Base-by-base conservation (phyloP, 2,329 filamentous ascomycete genomes). In the Ophiocordyceps sinensis region DNA sequence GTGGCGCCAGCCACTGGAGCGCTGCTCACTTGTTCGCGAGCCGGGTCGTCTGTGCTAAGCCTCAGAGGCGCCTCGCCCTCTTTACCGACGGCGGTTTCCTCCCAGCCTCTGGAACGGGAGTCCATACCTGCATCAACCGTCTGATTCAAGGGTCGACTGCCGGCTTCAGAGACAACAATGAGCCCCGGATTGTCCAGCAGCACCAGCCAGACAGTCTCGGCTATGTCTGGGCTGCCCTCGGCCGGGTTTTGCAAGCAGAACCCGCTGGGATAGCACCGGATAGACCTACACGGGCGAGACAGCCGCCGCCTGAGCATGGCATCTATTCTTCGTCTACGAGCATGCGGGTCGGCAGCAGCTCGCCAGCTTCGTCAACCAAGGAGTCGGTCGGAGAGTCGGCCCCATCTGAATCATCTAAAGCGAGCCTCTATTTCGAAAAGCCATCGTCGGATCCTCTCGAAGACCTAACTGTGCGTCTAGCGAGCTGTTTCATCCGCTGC, bases 181-280 rank as follows among this genome's bases (percentile, higher is more conserved):
- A 31, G 30, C n/a, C 30, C 30, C 8, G 12, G 30, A 31, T 31
- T n/a, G 30, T 31, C 13, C 30, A 31, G 8, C 35, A 19, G 29
- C 15, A 35, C 21, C 15, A 42, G 28, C 19, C 40, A 17, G 29
- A 38, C 14, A 35, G 36, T 15, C 36, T 42, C 9, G 40, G 36
- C 13, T 38, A 31, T 13, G 15, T 38, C n/a, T 42, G 40, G 40
- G 40, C 40, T 8, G 40, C 40, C 7, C 30, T 31, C 30, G 30
- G 5, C 12, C 30, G 30, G 30, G 5, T 31, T 6, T 13, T 31
- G 30, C 5, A 13, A 31, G 30, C 30, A 31, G 30, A 31, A 31
- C n/a, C n/a, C n/a, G n/a, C n/a, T n/a, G n/a, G n/a, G n/a, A 13
- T 5, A 11, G 13, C 30, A 31, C 3, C 30, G 5, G 8, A 31